phyloP scores from a whole-genome alignment of 164 flowering plant species.

The Aristolochia fimbriata region DNA sequence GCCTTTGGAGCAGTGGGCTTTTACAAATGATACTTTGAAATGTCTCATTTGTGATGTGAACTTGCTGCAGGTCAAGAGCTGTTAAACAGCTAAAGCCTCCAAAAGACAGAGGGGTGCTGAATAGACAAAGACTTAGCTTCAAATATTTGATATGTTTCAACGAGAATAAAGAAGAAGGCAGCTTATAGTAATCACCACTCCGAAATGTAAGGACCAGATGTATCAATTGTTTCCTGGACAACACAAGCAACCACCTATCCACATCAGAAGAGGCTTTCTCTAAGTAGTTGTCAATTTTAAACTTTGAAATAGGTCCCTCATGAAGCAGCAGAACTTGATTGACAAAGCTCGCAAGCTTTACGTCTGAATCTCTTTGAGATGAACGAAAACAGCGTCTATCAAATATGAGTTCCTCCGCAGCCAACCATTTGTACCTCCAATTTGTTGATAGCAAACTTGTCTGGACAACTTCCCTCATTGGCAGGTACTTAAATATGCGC shows the following conservation, averaged over 20 bases:
- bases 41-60: constrained; percentile 30
- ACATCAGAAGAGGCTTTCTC: constrained; percentile 28
- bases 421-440: constrained; percentile 53
- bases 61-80: constrained; percentile 44
- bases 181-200: constrained; percentile 36
- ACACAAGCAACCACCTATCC: constrained; percentile 41
- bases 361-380: constrained; percentile 14
- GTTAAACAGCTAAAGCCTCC: constrained; percentile 36
- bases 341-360: constrained; percentile 23
- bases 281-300: constrained; percentile 36
- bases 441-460: constrained; percentile 44
- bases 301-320: constrained; percentile 38
- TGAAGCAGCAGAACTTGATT: constrained; percentile 50
- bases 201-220: constrained; percentile 37
- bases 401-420: constrained; percentile 36
- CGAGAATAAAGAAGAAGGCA: constrained; percentile 37
- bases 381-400: constrained; percentile 25
- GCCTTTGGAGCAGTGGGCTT: constrained; percentile 18
- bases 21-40: constrained; percentile 32
- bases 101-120: constrained; percentile 31
- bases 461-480: constrained; percentile 49
- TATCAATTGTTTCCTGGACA: constrained; percentile 35
- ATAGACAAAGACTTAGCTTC: constrained; percentile 38
- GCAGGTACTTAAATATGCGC: constrained; percentile 29
- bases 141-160: constrained; percentile 29